A percentile compares a stretch with the other conserved stretches of the same genome.
phyloP scores from a whole-genome alignment of 108 stramenopile species.

The Asterionellopsis glacialis region DNA sequence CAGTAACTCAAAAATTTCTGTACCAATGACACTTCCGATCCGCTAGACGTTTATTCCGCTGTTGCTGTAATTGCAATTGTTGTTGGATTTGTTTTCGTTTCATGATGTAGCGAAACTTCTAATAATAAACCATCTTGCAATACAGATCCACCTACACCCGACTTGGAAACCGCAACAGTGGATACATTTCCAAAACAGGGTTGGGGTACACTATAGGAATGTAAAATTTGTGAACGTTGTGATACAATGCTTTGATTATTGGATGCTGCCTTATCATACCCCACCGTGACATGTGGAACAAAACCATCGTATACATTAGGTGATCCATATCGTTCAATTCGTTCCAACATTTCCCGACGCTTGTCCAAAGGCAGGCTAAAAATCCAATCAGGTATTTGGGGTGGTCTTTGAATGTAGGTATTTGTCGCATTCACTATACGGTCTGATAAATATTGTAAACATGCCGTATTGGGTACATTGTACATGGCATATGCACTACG shows the following conservation, averaged over 20 bases:
- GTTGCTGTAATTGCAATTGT: too few species aligned
- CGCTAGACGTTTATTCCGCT: too few species aligned
- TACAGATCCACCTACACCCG: slow-evolving; percentile 4
- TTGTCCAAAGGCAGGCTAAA: slow-evolving; percentile 18
- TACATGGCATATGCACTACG: slow-evolving; percentile 36
- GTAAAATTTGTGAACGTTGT: not conserved
- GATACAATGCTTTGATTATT: too few species aligned
- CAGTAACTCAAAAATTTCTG: too few species aligned
- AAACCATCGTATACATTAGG: slow-evolving; percentile 40
- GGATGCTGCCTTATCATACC: slow-evolving; percentile 20
- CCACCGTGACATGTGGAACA: slow-evolving; percentile 43
- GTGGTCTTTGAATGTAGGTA: slow-evolving; percentile 17
- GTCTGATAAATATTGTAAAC: slow-evolving; percentile 33
- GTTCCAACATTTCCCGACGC: slow-evolving; percentile 14
- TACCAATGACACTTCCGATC: too few species aligned
- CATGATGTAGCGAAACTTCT: not conserved
- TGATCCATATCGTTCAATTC: slow-evolving; percentile 26
- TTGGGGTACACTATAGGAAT: not conserved
- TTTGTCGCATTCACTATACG: slow-evolving; percentile 10
- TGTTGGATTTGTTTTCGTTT: too few species aligned
- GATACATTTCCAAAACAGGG: not conserved
- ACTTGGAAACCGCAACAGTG: slow-evolving; percentile 2
- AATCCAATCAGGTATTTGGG: slow-evolving; percentile 29
- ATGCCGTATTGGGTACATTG: slow-evolving; percentile 10
- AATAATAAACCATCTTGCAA: slow-evolving; percentile 1